Evolutionary conservation across 768 basidiomycete genomes (phyloP).

Genomic region (Naganishia randhawae): DNA sequence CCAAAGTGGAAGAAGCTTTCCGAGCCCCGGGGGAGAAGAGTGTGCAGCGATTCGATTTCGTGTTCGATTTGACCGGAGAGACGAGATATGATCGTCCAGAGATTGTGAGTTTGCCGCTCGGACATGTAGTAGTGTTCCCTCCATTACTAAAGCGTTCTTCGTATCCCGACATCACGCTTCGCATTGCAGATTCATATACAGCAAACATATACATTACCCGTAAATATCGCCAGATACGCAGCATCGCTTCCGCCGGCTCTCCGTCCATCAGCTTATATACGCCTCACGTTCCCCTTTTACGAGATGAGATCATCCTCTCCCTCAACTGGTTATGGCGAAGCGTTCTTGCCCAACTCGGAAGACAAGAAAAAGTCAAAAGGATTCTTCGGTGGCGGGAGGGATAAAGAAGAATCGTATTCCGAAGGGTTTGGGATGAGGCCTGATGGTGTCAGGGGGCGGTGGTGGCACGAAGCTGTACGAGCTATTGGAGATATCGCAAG

Average conservation of each 20-base stretch:
- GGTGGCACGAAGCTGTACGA: slow-evolving; percentile 48
- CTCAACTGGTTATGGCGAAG: slow-evolving; percentile 29
- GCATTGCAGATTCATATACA: slow-evolving; percentile 43
- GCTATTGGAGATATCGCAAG: slow-evolving; percentile 32
- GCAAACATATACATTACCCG: slow-evolving; percentile 42
- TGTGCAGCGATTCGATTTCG: slow-evolving; percentile 36
- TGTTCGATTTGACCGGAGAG: slow-evolving; percentile 47
- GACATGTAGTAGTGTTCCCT: not conserved
- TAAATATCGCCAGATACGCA: slow-evolving; percentile 40
- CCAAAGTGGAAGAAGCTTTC: slow-evolving; percentile 37
- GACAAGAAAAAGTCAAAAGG: slow-evolving; percentile 36
- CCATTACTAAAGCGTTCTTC: not conserved
- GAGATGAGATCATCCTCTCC: slow-evolving; percentile 45
- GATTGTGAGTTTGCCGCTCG: slow-evolving; percentile 34
- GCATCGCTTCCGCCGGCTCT: slow-evolving; percentile 25
- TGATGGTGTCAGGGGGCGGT: slow-evolving; percentile 43
- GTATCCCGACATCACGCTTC: too few relatives aligned
- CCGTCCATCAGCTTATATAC: slow-evolving; percentile 37
- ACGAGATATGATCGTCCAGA: slow-evolving; percentile 46
- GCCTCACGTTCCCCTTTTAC: slow-evolving; percentile 46
- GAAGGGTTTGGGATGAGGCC: slow-evolving; percentile 35
- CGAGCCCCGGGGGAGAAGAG: slow-evolving; percentile 27
- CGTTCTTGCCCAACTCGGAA: slow-evolving; percentile 1
- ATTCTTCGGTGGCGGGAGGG: slow-evolving; percentile 3
- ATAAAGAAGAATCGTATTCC: slow-evolving; percentile 1